Base-by-base conservation (phyloP, 331 rosid genomes). In the Acacia concinna region DNA sequence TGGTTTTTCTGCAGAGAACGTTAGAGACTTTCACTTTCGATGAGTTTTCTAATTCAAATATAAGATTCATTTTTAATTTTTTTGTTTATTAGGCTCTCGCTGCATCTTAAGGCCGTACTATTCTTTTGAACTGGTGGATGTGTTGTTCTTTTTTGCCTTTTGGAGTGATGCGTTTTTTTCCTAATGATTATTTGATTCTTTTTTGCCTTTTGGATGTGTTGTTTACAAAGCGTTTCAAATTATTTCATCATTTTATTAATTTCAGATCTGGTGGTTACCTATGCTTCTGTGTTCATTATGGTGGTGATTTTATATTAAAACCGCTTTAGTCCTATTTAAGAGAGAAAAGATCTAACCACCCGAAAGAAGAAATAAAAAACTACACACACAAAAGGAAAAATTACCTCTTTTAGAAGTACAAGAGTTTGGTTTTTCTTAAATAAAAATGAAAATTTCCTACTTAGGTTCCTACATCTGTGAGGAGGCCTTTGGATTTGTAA, bases 231-330 rank as follows among this genome's bases (percentile, higher is more conserved):
- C 4, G 31, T 18, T 64, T 14, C 64, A 25, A 54, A 28, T 76
- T 72, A 1, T 41, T 18, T 63, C 27, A 51, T 52, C 46, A 31
- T 44, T 73, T 47, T 11, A 21, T 72, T 40, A 7, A 37, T 84
- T 80, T 54, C 64, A 46, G 85, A 83, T 80, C 87, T 80, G 79
- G 47, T 80, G 56, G 76, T 60, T 73, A 18, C 51, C 15, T 37
- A 28, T 52, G 75, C 68, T 52, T 77, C 46, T 80, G 67, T 18
- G 44, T 62, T 75, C 49, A 46, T 18, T 47, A 20, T 28, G 62
- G 14, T 34, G 20, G 54, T 17, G 37, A 37, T 14, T 25, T 37
- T 15, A 17, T 37, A 32, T 73, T 34, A 30, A 34, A 52, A 54
- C 14, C 21, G 4, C 25, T 1, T 9, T 20, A 71, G 28, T 25